These are phyloP conservation scores for Blastobotrys muscicola DNA, from an alignment of 805 yeast genomes.

Conservation along the genomic window DNA sequence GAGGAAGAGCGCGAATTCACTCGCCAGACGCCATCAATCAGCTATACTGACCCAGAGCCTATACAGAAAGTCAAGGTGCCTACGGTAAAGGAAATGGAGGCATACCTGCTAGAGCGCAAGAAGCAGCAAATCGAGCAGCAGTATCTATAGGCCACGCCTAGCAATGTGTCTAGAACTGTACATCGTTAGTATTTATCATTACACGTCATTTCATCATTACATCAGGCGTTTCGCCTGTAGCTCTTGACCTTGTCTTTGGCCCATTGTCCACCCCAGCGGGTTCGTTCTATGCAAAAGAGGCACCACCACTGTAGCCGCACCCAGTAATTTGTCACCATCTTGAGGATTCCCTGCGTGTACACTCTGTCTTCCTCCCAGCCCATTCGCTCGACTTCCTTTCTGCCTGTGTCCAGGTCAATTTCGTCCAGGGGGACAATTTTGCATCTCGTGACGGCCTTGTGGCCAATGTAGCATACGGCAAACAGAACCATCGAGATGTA, in stretches of 20 bases:
- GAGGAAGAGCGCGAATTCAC: constrained; percentile 15
- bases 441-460: constrained; percentile 52
- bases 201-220: neutral
- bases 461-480: constrained; percentile 40
- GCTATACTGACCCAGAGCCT: constrained; percentile 3
- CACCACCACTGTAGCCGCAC: neutral
- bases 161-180: neutral
- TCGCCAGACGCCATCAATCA: constrained; percentile 5
- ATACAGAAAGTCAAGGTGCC: constrained; percentile 13
- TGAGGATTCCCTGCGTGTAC: constrained; percentile 9
- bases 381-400: constrained; percentile 72
- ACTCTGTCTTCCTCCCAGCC: constrained; percentile 69
- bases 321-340: neutral
- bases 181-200: constrained; percentile 1
- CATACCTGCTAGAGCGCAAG: constrained; percentile 16
- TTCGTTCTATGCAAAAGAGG: neutral
- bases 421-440: constrained; percentile 60
- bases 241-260: neutral
- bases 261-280: neutral
- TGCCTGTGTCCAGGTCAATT: constrained; percentile 72
- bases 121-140: constrained; percentile 11
- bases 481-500: constrained; percentile 54
- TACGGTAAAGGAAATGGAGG: constrained; percentile 18
- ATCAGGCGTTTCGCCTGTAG: neutral
- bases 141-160: constrained; percentile 10